phyloP scores from a whole-genome alignment of 2,329 filamentous ascomycete genomes.

The Ophiostoma himal-ulmi region DNA sequence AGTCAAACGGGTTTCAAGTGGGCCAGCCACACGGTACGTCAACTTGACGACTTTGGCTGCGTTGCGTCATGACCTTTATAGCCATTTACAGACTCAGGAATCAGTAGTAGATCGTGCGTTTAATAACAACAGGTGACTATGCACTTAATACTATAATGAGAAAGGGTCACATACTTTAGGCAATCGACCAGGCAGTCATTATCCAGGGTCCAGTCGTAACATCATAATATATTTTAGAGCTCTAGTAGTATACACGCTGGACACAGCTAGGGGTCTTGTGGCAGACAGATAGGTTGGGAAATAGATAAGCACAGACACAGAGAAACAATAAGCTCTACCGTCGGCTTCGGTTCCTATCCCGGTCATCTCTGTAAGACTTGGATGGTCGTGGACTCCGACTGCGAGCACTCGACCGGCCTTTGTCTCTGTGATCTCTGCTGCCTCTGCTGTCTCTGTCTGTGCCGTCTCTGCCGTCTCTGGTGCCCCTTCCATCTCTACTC shows the following conservation, averaged over 20 bases:
- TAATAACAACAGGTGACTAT: no score
- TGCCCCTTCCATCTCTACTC: neutral
- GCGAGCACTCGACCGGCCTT: neutral
- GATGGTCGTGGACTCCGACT: constrained; percentile 6
- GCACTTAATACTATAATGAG: no score
- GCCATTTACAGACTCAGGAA: no score
- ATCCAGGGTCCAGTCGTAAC: constrained; percentile 1
- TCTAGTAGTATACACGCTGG: neutral
- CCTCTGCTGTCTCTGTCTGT: neutral
- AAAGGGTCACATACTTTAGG: no score
- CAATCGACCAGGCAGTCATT: neutral
- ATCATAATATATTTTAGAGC: neutral
- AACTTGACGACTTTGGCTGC: neutral
- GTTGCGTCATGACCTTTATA: no score
- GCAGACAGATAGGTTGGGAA: neutral
- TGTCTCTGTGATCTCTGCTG: neutral
- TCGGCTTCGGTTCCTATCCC: constrained; percentile 6
- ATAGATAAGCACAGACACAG: neutral
- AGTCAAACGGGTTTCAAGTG: neutral
- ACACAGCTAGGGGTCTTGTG: neutral
- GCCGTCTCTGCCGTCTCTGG: neutral
- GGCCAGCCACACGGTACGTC: neutral
- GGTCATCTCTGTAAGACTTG: constrained; percentile 8
- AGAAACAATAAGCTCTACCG: neutral
- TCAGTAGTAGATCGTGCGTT: no score